Percentiles rank a stretch among this genome's conserved stretches.
Conservation (phyloP, 441 rosid species). For the Brassica balearica region DNA sequence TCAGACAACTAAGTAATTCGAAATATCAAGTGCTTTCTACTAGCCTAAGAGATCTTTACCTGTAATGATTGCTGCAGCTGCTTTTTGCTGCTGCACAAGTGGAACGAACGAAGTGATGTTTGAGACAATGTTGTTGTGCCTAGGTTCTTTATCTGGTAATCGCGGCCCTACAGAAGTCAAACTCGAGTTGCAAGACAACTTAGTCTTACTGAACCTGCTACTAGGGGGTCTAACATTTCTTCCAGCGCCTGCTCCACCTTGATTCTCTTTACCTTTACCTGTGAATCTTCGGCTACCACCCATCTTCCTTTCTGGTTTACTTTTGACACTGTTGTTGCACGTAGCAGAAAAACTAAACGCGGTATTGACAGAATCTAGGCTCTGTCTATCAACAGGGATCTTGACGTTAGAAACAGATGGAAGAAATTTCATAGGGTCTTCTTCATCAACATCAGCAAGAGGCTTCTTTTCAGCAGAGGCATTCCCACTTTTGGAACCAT, state of each 20-base stretch:
- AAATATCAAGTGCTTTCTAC: slow-evolving; percentile 16
- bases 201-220: slow-evolving; percentile 64
- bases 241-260: slow-evolving; percentile 47
- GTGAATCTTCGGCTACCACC: slow-evolving; percentile 56
- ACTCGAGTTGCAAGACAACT: slow-evolving; percentile 61
- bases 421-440: slow-evolving; percentile 41
- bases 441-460: slow-evolving; percentile 58
- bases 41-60: slow-evolving; percentile 53
- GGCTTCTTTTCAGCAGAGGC: slow-evolving; percentile 60
- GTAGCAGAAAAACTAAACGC: slow-evolving; percentile 57
- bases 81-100: slow-evolving; percentile 78
- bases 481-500: slow-evolving; percentile 42
- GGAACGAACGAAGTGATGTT: slow-evolving; percentile 83
- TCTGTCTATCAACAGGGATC: slow-evolving; percentile 53
- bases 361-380: slow-evolving; percentile 71
- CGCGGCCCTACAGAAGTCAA: slow-evolving; percentile 50
- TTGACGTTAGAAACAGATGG: slow-evolving; percentile 60
- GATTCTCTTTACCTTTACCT: slow-evolving; percentile 58
- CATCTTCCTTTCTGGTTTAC: slow-evolving; percentile 49
- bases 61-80: slow-evolving; percentile 63
- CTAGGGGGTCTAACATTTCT: slow-evolving; percentile 53
- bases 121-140: slow-evolving; percentile 79
- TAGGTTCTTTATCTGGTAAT: slow-evolving; percentile 54
- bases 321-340: slow-evolving; percentile 52
- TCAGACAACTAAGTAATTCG: slow-evolving; percentile 1